These are phyloP conservation scores for Pythium dissimile DNA, from an alignment of 352 stramenopile genomes.

Conservation along the genomic window DNA sequence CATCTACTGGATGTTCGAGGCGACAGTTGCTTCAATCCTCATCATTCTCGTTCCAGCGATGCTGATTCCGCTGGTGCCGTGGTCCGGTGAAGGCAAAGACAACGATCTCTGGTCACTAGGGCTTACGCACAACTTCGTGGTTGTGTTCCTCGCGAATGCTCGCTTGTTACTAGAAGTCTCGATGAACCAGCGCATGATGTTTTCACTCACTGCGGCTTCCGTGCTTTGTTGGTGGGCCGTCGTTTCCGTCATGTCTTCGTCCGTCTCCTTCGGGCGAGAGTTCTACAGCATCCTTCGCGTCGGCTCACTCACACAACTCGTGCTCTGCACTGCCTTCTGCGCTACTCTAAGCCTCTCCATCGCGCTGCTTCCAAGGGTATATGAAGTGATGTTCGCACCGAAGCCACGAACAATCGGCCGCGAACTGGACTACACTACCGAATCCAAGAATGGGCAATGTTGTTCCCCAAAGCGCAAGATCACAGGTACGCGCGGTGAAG, in stretches of 20 bases:
- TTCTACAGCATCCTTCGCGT: constrained; percentile 57
- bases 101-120: constrained; percentile 68
- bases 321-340: constrained; percentile 35
- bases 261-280: constrained; percentile 50
- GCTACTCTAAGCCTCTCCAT: constrained; percentile 26
- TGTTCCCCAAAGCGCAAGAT: neutral
- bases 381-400: constrained; percentile 34
- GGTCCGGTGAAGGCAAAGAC: constrained; percentile 45
- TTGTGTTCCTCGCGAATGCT: constrained; percentile 54
- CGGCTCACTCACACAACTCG: constrained; percentile 36
- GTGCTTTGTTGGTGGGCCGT: constrained; percentile 49
- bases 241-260: constrained; percentile 42
- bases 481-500: neutral
- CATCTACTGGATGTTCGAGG: constrained; percentile 56
- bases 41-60: constrained; percentile 44
- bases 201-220: constrained; percentile 32
- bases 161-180: constrained; percentile 51
- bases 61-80: constrained; percentile 39
- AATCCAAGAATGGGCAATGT: constrained; percentile 7
- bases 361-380: constrained; percentile 30
- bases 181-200: constrained; percentile 20
- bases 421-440: constrained; percentile 36
- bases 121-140: constrained; percentile 57
- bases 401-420: constrained; percentile 44
- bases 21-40: constrained; percentile 39